A percentile compares a stretch with the other conserved stretches of the same genome.
Conservation (phyloP, 371 early-diverging fungal genomes). For the Cokeromyces recurvatus region DNA sequence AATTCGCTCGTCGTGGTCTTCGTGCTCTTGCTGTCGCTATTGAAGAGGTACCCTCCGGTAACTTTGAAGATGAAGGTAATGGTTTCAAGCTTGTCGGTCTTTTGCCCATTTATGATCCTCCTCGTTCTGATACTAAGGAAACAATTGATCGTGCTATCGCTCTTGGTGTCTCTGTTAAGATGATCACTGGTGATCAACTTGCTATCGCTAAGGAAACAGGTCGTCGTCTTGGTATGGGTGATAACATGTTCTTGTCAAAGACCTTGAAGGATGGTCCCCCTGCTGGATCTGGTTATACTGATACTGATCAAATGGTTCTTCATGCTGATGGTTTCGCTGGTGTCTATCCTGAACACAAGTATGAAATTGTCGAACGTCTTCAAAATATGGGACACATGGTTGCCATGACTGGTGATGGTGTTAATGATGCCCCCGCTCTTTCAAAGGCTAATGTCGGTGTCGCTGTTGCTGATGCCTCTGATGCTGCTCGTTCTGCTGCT, state of each 20-base stretch:
- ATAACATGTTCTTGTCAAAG: constrained; percentile 67
- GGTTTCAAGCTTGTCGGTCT: constrained; percentile 60
- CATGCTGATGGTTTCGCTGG: constrained; percentile 86
- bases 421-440: constrained; percentile 95
- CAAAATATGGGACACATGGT: constrained; percentile 78
- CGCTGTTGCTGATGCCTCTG: constrained; percentile 76
- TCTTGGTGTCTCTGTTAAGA: constrained; percentile 89
- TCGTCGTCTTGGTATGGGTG: constrained; percentile 68
- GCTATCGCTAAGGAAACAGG: constrained; percentile 89
- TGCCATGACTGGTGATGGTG: constrained; percentile 95
- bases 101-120: constrained; percentile 85
- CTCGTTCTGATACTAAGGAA: constrained; percentile 75
- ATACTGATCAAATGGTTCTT: constrained; percentile 76
- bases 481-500: constrained; percentile 73
- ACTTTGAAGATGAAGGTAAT: constrained; percentile 34
- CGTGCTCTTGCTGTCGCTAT: constrained; percentile 77
- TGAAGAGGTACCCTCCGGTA: constrained; percentile 52
- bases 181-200: constrained; percentile 94
- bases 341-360: constrained; percentile 92
- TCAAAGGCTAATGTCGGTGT: constrained; percentile 80
- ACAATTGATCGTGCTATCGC: constrained; percentile 79
- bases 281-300: constrained; percentile 64
- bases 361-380: constrained; percentile 87
- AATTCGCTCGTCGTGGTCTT: constrained; percentile 76
- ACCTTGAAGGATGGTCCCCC: constrained; percentile 72